phyloP scores from a whole-genome alignment of 1,139 yeast species.

The Citeromyces hawaiiensis region DNA sequence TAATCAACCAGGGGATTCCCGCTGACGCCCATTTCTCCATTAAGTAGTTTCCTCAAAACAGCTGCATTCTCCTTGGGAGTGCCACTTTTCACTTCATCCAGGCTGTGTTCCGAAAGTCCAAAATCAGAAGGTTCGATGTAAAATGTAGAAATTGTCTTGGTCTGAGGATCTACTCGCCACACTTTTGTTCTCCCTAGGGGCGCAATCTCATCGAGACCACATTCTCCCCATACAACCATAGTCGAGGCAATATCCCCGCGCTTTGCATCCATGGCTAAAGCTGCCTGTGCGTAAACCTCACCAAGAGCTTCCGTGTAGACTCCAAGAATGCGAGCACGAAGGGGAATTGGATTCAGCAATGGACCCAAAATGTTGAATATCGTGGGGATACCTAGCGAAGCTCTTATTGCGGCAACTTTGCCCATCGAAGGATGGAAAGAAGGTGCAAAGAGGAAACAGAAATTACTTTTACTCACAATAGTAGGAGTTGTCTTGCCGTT shows the following conservation, averaged over 20 bases:
- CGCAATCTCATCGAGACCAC: conserved; percentile 86
- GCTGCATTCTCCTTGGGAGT: conserved; percentile 80
- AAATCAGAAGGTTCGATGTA: conserved; percentile 56
- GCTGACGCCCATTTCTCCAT: conserved; percentile 15
- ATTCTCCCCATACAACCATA: conserved; percentile 83
- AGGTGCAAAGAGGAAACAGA: conserved; percentile 83
- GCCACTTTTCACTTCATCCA: conserved; percentile 62
- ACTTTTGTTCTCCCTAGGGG: conserved; percentile 73
- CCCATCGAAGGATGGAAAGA: conserved; percentile 93
- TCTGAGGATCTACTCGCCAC: conserved; percentile 55
- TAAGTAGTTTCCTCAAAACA: conserved; percentile 33
- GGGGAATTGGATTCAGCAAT: conserved; percentile 77
- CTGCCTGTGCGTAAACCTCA: conserved; percentile 72
- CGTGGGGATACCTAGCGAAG: conserved; percentile 75
- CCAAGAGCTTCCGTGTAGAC: conserved; percentile 77
- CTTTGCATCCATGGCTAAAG: conserved; percentile 39
- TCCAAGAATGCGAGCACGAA: conserved; percentile 74
- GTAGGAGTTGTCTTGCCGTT: conserved; percentile 50
- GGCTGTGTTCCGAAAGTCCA: conserved; percentile 63
- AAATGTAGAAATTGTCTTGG: conserved; percentile 23
- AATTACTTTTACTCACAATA: conserved; percentile 40
- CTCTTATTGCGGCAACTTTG: conserved; percentile 64
- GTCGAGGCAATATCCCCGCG: conserved; percentile 35
- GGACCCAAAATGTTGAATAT: conserved; percentile 93
- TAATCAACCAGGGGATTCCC: conserved; percentile 70